Evolutionary conservation across 352 stramenopile genomes (phyloP), one percentile per base, ranked within the genome.

Genomic region (Globisporangium polare): DNA sequence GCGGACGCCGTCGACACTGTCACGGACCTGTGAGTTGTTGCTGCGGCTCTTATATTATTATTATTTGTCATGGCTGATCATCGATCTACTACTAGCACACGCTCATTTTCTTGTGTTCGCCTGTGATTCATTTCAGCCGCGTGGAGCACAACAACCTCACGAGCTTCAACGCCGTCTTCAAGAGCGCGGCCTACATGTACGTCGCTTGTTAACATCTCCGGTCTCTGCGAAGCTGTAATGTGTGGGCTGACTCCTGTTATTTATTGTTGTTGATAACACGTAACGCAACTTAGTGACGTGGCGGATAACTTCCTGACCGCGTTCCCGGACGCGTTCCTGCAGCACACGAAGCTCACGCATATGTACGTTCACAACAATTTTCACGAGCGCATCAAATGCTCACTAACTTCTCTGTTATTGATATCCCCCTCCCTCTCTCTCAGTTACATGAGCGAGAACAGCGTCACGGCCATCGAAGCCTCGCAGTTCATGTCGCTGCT

Each of bases 131-230:
- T n/a, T 15, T 20, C 10, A 47, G 29, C 22, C 33, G 17, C 12
- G 47, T n/a, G 13, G 24, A 39, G 18, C 18, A 33, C 31, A 62
- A 56, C 46, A 45, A 47, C 17, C 22, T 62, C 45, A 54, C 33
- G 22, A 41, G 20, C 10, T 62, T 62, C 31, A 35, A 27, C 57
- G 57, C 57, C 4, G 33, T 56, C 2, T 62, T 56, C 35, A 56
- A 37, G 31, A 42, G 53, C 35, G 22, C 35, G 20, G 50, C 57
- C 17, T 15, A 26, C 20, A 35, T 62, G 45, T 62, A 54, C 20
- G 56, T 45, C 12, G 41, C 17, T 12, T 31, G 5, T 12, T 3
- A n/a, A 1, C 0, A 33, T 41, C 22, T 43, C 4, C 24, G 4
- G 9, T 24, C 29, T 35, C 9, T 6, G 29, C 29, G 7, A n/a